Evolutionary conservation across 805 yeast species (phyloP), one percentile per base, ranked within the genome.

Genomic region (Scheffersomyces lignosus): DNA sequence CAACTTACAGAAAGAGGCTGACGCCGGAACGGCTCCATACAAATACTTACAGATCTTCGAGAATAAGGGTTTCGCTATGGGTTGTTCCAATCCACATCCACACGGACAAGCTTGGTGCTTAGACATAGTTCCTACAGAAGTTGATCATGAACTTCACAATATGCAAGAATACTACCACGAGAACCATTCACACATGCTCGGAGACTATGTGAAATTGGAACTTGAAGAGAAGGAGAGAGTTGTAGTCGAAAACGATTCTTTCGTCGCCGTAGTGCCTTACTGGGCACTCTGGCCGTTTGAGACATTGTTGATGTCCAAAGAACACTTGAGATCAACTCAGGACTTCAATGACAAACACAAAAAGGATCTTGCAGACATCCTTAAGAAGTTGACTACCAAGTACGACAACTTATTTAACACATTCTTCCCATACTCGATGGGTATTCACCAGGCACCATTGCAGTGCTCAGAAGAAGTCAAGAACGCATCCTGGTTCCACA

Each of bases 211-310:
- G 10, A 51, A 65, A 33, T 52, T 77, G 31, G 88, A 81, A 58
- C 49, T 78, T 24, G 53, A 65, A 27, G 76, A 76, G 43, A 60
- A 61, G 33, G 63, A 66, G 37, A 72, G 90, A 40, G 47, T 80
- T 24, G 81, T 83, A 10, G 64, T 71, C 15, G 71, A 74, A 38
- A 83, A 83, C 53, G 85, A 77, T 40, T 66, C 79, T 3, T 83
- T 83, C 47, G 48, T 83, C 15, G 85, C 75, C 4, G 78, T 83
- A 8, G 88, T 83, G 14, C 90, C 90, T 37, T 83, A 78, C 55
- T 83, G 91, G 91, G 90, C 89, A 4, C 70, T 79, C 24, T 83
- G 90, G 90, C 91, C 91, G 12, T 83, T 82, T 54, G 89, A 83
- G 60, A 78, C 87, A 4, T 60, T 83, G 62, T 62, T 83, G 23